Evolutionary conservation across 129 eudicot species (phyloP).

Genomic region (Glebionis coronaria): DNA sequence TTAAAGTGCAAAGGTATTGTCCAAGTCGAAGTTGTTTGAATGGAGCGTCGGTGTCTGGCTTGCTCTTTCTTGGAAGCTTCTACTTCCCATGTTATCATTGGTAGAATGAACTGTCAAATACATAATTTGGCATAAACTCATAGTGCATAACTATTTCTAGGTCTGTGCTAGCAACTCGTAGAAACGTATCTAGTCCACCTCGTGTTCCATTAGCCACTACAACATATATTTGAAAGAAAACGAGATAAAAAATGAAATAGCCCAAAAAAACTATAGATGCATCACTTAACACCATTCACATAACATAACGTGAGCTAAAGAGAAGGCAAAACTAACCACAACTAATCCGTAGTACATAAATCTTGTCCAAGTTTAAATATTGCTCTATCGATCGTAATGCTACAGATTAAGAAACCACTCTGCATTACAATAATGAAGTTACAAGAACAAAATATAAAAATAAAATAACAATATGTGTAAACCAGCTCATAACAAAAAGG

Average conservation of each 20-base stretch:
- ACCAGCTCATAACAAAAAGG: conserved; percentile 4
- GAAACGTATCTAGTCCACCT: conserved; percentile 93
- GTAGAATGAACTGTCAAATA: conserved; percentile 7
- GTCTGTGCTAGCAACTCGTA: conserved; percentile 85
- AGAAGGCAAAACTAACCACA: conserved; percentile 54
- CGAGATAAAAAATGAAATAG: conserved; percentile 3
- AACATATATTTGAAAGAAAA: conserved; percentile 28
- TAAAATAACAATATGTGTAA: not conserved
- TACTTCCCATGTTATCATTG: not conserved
- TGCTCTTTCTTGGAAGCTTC: no score
- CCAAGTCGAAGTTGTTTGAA: no score
- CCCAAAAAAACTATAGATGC: not conserved
- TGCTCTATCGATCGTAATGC: conserved; percentile 92
- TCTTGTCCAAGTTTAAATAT: conserved; percentile 86
- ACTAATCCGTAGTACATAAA: conserved; percentile 90
- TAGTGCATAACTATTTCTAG: conserved; percentile 96
- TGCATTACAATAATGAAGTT: conserved; percentile 71
- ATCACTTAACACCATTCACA: not conserved
- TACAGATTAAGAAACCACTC: conserved; percentile 77
- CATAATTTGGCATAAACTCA: conserved; percentile 99
- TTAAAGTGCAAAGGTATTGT: no score
- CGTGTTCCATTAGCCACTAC: conserved; percentile 95
- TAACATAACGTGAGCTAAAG: not conserved
- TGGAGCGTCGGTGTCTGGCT: no score
- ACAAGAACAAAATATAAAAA: conserved; percentile 30